A percentile compares a stretch with the other conserved stretches of the same genome.
phyloP scores from a whole-genome alignment of 2,329 filamentous ascomycete species.

The Dryadomyces sulphureus region DNA sequence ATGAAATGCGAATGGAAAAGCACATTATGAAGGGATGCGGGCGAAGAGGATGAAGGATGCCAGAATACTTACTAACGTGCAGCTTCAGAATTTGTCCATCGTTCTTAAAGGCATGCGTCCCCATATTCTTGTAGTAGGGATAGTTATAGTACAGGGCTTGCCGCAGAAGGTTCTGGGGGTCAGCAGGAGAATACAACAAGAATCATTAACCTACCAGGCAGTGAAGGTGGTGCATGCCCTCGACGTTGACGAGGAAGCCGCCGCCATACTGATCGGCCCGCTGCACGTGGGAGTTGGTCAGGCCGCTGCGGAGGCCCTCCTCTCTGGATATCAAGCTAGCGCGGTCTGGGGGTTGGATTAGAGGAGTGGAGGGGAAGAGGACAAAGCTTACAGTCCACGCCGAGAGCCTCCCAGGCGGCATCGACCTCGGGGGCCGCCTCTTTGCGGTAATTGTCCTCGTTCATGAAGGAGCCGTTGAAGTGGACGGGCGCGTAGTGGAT shows the following conservation, averaged over 20 bases:
- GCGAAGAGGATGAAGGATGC: no score
- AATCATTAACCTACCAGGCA: slow-evolving; percentile 31
- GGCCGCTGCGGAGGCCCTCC: slow-evolving; percentile 33
- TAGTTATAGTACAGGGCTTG: slow-evolving; percentile 45
- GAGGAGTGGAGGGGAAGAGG: background rate
- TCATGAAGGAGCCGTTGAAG: slow-evolving; percentile 43
- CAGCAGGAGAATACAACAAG: background rate
- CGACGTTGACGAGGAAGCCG: slow-evolving; percentile 42
- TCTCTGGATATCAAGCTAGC: slow-evolving; percentile 31
- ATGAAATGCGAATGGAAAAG: no score
- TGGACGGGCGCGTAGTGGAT: slow-evolving; percentile 18
- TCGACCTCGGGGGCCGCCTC: slow-evolving; percentile 37
- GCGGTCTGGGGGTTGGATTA: slow-evolving; percentile 14
- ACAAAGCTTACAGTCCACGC: slow-evolving; percentile 19
- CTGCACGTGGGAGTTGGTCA: slow-evolving; percentile 39
- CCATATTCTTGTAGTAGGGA: slow-evolving; percentile 35
- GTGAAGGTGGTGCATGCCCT: slow-evolving; percentile 41
- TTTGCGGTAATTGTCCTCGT: slow-evolving; percentile 37
- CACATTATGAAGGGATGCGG: no score
- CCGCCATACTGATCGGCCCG: slow-evolving; percentile 39
- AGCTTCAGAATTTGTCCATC: slow-evolving; percentile 35
- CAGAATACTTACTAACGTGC: slow-evolving; percentile 37
- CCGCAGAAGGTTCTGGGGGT: slow-evolving; percentile 37
- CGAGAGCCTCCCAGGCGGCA: slow-evolving; percentile 31
- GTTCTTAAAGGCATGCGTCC: slow-evolving; percentile 39